Evolutionary conservation across 176 grass and related monocot genomes (phyloP).

Genomic region (Hsuehochloa calcarea): DNA sequence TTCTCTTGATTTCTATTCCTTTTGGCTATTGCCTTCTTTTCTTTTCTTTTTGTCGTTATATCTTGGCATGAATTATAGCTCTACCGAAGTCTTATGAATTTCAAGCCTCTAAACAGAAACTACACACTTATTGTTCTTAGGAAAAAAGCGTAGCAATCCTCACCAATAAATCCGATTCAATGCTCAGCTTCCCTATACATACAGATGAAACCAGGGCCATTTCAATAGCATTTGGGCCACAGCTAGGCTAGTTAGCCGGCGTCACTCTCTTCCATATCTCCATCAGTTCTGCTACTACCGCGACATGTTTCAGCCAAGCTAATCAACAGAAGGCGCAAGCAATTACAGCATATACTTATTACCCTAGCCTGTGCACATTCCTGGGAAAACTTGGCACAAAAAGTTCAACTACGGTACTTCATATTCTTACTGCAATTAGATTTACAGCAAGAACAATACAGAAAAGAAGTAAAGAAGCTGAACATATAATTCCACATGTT

Average conservation of each 20-base stretch:
- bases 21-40: background rate
- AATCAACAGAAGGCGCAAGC: constrained; percentile 3
- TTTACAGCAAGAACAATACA: background rate
- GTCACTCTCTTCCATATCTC: background rate
- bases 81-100: background rate
- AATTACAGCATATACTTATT: background rate
- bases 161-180: background rate
- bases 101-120: constrained; percentile 14
- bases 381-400: background rate
- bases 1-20: background rate
- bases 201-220: background rate
- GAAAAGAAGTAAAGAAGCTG: background rate
- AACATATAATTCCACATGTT: background rate
- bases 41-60: background rate
- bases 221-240: background rate
- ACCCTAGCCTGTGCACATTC: background rate
- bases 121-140: background rate
- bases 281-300: background rate
- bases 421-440: background rate
- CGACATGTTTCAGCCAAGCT: background rate
- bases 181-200: background rate
- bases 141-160: background rate
- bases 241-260: background rate
- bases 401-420: background rate
- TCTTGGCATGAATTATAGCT: background rate